Base-by-base conservation (phyloP, 495 filamentous ascomycete genomes). In the Rostrohypoxylon terebratum region DNA sequence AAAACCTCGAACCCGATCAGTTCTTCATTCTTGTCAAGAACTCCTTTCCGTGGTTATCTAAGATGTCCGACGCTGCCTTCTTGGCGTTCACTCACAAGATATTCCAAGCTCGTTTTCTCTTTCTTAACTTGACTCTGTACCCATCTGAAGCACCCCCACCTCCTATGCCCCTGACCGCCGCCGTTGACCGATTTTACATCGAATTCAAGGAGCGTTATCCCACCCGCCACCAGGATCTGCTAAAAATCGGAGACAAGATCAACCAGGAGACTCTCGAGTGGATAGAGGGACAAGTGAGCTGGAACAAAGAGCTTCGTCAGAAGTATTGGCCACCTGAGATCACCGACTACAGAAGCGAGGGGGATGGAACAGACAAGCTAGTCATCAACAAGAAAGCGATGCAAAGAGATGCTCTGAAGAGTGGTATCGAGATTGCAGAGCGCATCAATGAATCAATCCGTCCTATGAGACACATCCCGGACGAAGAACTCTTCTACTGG, bases 61-160 rank as follows among this genome's bases (percentile, higher is more conserved):
- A 21, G 7, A 21, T 74, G 25, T 50, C 8, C 0, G 58, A 71
- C 45, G 31, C 54, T 0, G 74, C 62, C 8, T 74, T 74, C 59
- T 76, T 70, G 66, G 74, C 74, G 0, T 73, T 76, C 23, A 76
- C 74, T 0, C 73, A 76, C 54, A 74, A 69, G 10, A 63, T 68
- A 3, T 69, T 76, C 20, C 72, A 77, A 21, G 74, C 71, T 0
- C 54, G 74, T 3, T 36, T 40, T 1, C 16, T 74, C 10, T 76
- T 66, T 14, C 53, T 76, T 5, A n/a, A 59, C 18, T 61, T 42
- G 1, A 20, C 18, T 2, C 13, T 48, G 2, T 4, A 8, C 20
- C 16, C n/a, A 1, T 8, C n/a, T 0, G 0, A 36, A 18, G 4
- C 57, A 0, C 1, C 1, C 1, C 57, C 40, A 1, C 1, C 25